These are phyloP conservation scores for Termitomyces sp. DNA, from an alignment of 768 basidiomycete genomes.

Conservation along the genomic window DNA sequence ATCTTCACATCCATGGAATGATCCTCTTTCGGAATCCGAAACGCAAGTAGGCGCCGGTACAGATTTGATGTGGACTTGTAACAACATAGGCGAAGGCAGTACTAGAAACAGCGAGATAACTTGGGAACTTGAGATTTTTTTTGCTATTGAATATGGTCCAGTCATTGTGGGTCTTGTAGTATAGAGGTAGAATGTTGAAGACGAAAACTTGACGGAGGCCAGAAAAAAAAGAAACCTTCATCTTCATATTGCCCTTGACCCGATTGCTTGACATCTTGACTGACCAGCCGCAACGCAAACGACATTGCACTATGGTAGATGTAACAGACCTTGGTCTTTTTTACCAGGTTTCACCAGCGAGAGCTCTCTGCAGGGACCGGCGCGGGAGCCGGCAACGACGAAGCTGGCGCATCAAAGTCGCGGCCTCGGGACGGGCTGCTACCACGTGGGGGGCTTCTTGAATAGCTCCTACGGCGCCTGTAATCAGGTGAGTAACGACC, in stretches of 20 bases:
- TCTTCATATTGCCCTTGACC: slow-evolving; percentile 41
- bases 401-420: slow-evolving; percentile 31
- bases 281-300: slow-evolving; percentile 23
- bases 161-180: slow-evolving; percentile 40
- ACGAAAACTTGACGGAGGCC: slow-evolving; percentile 39
- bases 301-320: slow-evolving; percentile 6
- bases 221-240: slow-evolving; percentile 38
- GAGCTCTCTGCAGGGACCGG: slow-evolving; percentile 28
- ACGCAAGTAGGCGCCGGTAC: slow-evolving; percentile 17
- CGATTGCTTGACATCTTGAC: slow-evolving; percentile 23
- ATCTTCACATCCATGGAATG: slow-evolving; percentile 15
- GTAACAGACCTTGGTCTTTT: slow-evolving; percentile 9
- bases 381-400: slow-evolving; percentile 34
- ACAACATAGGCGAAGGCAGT: slow-evolving; percentile 47
- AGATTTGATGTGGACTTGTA: slow-evolving; percentile 31
- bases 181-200: slow-evolving; percentile 29
- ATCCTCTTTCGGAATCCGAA: slow-evolving; percentile 14
- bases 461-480: slow-evolving; percentile 71
- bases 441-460: slow-evolving; percentile 76
- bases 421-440: slow-evolving; percentile 46
- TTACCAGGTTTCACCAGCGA: slow-evolving; percentile 55
- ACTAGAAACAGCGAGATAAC: slow-evolving; percentile 58
- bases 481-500: slow-evolving; percentile 77
- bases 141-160: slow-evolving; percentile 51
- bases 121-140: slow-evolving; percentile 58